Percentiles rank a stretch among this genome's conserved stretches.
Conservation (phyloP, 192 early-diverging fungal species). For the Coemansia umbellata region DNA sequence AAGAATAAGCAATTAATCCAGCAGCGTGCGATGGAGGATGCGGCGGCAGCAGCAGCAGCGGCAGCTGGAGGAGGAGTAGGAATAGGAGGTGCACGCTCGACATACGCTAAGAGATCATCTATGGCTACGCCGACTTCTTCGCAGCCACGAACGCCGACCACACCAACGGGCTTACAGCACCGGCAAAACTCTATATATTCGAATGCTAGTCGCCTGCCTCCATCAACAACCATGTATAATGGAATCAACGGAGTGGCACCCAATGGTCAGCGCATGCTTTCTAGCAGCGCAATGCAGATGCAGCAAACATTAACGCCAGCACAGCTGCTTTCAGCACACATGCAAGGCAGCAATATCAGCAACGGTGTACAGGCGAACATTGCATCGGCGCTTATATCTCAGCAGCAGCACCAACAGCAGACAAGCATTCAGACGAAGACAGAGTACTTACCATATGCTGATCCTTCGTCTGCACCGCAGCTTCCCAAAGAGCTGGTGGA, state of each 20-base stretch:
- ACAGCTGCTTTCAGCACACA: not conserved
- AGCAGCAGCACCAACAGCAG: constrained; percentile 19
- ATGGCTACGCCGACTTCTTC: not conserved
- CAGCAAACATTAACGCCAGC: constrained; percentile 1
- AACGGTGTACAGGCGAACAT: not conserved
- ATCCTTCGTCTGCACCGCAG: constrained; percentile 11
- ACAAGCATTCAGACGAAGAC: not conserved
- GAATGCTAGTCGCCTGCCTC: constrained; percentile 12
- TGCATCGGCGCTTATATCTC: not conserved
- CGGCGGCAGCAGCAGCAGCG: constrained; percentile 18
- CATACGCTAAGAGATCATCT: not conserved
- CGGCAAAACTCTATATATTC: constrained; percentile 1
- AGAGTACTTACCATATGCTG: constrained; percentile 19
- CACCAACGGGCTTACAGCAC: not conserved
- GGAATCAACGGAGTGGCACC: constrained; percentile 3
- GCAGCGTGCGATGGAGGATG: constrained; percentile 43
- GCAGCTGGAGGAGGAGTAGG: constrained; percentile 6
- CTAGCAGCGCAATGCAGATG: not conserved
- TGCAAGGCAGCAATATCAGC: not conserved
- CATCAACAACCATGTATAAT: not conserved
- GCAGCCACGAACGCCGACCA: not conserved
- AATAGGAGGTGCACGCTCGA: not conserved
- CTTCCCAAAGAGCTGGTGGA: constrained; percentile 25
- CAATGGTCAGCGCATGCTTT: not conserved
- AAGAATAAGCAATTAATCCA: constrained; percentile 50